Evolutionary conservation across 306 rosid species (phyloP), one percentile per base, ranked within the genome.

Genomic region (Luffa acutangula): DNA sequence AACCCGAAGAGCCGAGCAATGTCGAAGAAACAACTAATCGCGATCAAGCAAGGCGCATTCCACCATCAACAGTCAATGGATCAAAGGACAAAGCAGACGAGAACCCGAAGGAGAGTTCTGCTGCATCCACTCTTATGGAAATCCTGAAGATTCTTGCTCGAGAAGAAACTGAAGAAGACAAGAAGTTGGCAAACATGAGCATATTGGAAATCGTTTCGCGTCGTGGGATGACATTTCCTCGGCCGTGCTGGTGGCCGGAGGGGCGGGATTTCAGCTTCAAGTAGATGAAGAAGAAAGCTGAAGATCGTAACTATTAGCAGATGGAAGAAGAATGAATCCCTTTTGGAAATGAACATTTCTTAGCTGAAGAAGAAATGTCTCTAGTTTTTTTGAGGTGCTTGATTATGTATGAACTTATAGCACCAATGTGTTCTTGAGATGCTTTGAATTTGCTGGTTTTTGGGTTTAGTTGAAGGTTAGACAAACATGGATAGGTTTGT

Each of bases 211-310:
- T 67, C 0, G 52, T 21, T n/a, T 0, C 3, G 31, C 3, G 3
- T 2, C 15, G 34, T n/a, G 75, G 75, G 42, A 42, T 67, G 34
- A n/a, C 52, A 67, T 67, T 67, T 42, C 52, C 75, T 18, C 52
- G 52, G 75, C 75, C 75, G 33, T 67, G 75, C 42, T 67, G 75
- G 75, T 67, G 75, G 75, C 52, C 75, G 75, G 75, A 37, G 25
- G 46, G 11, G 71, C 0, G 9, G 11, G 72, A 17, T 36, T 65
- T 3, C 75, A 11, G 31, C 34, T 67, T n/a, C 34, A 20, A 42
- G 36, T 41, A 67, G 52, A 63, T 51, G 56, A 42, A 42, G 46
- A 42, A 42, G 46, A 58, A 9, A 58, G 14, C 0, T 12, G 43
- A 33, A 63, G 70, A 13, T 51, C 18, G 39, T 31, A 60, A 60